Percentiles rank a stretch among this genome's conserved stretches.
Evolutionary conservation across 179 eudicot genomes (phyloP).

Genomic region (Silene vulgaris): DNA sequence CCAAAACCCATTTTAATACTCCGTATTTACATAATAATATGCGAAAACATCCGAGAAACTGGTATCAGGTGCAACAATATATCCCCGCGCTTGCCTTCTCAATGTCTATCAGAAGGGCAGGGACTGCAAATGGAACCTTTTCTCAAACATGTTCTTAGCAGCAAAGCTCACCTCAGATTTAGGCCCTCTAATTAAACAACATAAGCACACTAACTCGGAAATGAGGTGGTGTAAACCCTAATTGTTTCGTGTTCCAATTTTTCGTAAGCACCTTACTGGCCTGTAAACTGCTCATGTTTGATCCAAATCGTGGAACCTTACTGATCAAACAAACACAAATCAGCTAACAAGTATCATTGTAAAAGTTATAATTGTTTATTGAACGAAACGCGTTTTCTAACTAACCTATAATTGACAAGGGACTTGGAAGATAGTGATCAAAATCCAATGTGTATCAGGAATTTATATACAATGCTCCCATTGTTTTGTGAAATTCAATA

Average conservation of each 20-base stretch:
- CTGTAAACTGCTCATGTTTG: neutral
- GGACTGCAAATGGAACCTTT: too few species aligned
- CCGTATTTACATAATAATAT: too few species aligned
- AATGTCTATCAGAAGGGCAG: too few species aligned
- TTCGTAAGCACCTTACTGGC: neutral
- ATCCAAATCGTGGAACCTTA: neutral
- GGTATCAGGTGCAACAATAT: too few species aligned
- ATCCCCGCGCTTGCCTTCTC: too few species aligned
- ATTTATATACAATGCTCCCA: neutral
- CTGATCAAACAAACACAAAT: neutral
- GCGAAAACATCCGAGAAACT: too few species aligned
- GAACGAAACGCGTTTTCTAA: neutral
- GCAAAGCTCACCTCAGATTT: too few species aligned
- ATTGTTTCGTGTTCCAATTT: neutral
- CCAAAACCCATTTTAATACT: too few species aligned
- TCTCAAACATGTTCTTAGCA: too few species aligned
- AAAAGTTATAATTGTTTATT: neutral
- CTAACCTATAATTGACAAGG: neutral
- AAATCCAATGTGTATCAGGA: neutral
- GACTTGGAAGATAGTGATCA: neutral
- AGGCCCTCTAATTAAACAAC: too few species aligned
- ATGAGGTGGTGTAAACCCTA: neutral
- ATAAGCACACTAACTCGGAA: too few species aligned
- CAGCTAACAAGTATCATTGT: neutral
- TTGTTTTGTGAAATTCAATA: neutral